Base-by-base conservation (phyloP, 2,329 filamentous ascomycete species). In the Colletotrichum neosansevieriae region DNA sequence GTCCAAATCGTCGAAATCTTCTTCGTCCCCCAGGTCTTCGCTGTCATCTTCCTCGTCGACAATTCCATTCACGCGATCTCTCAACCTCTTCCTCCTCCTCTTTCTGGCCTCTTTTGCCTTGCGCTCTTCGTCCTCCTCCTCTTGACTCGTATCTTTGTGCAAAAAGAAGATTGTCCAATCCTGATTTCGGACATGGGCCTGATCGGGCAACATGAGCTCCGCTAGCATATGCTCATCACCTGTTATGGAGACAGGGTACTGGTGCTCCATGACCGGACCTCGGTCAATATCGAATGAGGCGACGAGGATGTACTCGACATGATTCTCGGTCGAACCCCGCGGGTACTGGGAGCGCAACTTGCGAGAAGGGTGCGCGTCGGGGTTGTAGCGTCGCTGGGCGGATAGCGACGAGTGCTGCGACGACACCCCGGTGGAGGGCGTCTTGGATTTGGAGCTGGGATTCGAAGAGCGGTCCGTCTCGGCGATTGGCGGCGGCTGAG, bases 101-200 rank as follows among this genome's bases (percentile, higher is more conserved):
- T 78, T 84, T 74, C 86, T 81, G 72, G 85, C 83, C 74, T 85
- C 82, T 72, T 87, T 90, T 44, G 84, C 84, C 62, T 82, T 84
- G 69, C 84, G 84, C 73, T 93, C 91, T 64, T 90, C 88, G 34
- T 94, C 92, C 69, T 97, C 94, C 65, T 95, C 92, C 68, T 93
- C 91, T 58, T 91, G 89, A 69, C 89, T 94, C 3, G 91, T 93
- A 78, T 99, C 96, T 79, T 98, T 98, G 82, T 99, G 96, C 64
- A 99, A 79, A 78, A 99, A 99, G 83, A 99, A 99, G 63, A 98
- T 97, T 47, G 96, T 99, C 96, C 96, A 99, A 79, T 99, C 96
- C 80, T 98, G 94, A 76, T 92, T 95, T 44, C 96, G 89, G 70
- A 96, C 90, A 81, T 99, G 96, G 21, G 95, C 94, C 80, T 98